These are phyloP conservation scores for Cucumis hystrix DNA, from an alignment of 306 rosid species.

Conservation along the genomic window DNA sequence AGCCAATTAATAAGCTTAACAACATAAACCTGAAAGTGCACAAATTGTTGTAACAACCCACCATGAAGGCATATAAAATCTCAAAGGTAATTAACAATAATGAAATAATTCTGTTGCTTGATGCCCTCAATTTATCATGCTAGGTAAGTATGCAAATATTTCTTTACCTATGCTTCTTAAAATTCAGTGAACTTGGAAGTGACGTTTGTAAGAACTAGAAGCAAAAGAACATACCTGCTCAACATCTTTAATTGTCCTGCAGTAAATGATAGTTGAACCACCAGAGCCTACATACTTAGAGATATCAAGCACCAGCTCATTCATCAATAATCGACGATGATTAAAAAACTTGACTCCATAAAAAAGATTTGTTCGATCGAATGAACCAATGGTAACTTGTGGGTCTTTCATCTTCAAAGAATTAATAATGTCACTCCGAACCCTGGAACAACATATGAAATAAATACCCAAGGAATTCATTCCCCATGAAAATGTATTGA, in stretches of 20 bases:
- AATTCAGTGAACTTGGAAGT: not conserved
- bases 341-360: conserved; percentile 67
- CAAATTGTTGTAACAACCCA: not conserved
- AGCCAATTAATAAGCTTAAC: not conserved
- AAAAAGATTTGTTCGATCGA: conserved; percentile 76
- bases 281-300: conserved; percentile 36
- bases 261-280: conserved; percentile 74
- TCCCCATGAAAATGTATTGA: not conserved
- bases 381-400: conserved; percentile 54
- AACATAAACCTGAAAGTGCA: not conserved
- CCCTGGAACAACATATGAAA: conserved; percentile 34
- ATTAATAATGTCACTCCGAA: conserved; percentile 53
- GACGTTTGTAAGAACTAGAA: not conserved
- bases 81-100: not conserved
- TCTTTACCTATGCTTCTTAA: not conserved
- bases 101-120: not conserved
- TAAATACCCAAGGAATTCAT: not conserved
- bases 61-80: not conserved
- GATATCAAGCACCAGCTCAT: conserved; percentile 56
- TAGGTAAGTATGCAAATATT: not conserved
- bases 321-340: conserved; percentile 40
- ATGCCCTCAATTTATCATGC: not conserved
- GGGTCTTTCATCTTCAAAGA: conserved; percentile 71
- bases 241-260: conserved; percentile 81
- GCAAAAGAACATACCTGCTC: conserved; percentile 43